Percentiles rank a stretch among this genome's conserved stretches.
phyloP scores from a whole-genome alignment of 2,329 filamentous ascomycete species.

The Pseudogymnoascus sp. region DNA sequence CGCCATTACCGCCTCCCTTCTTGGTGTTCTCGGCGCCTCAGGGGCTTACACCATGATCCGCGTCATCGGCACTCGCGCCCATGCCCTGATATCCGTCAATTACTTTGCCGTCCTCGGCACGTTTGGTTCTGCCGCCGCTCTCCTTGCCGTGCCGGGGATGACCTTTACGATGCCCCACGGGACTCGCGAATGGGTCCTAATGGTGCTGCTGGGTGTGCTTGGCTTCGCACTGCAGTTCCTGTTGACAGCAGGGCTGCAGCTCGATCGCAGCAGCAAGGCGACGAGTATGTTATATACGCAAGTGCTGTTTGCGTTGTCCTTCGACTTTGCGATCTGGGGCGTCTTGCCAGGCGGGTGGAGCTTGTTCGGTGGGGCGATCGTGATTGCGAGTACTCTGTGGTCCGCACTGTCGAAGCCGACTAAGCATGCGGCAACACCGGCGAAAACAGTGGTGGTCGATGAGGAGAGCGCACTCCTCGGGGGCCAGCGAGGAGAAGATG shows the following conservation, averaged over 20 bases:
- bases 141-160: slow-evolving; percentile 39
- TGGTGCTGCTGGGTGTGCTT: slow-evolving; percentile 61
- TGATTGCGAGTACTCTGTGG: slow-evolving; percentile 28
- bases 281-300: slow-evolving; percentile 64
- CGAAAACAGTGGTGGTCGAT: slow-evolving; percentile 16
- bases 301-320: slow-evolving; percentile 54
- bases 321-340: slow-evolving; percentile 29
- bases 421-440: not conserved
- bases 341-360: slow-evolving; percentile 25
- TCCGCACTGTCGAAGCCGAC: slow-evolving; percentile 23
- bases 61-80: slow-evolving; percentile 72
- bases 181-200: slow-evolving; percentile 50
- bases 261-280: slow-evolving; percentile 30
- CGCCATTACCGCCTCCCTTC: slow-evolving; percentile 64
- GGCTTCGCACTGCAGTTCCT: slow-evolving; percentile 84
- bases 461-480: slow-evolving; percentile 27
- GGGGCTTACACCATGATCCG: slow-evolving; percentile 70
- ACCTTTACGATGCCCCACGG: slow-evolving; percentile 40
- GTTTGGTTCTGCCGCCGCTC: slow-evolving; percentile 53
- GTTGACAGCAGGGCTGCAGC: slow-evolving; percentile 65
- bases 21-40: slow-evolving; percentile 72
- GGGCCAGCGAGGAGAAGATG: slow-evolving; percentile 12
- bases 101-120: slow-evolving; percentile 71
- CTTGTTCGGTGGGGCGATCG: slow-evolving; percentile 24
- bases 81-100: slow-evolving; percentile 79